Base-by-base conservation (phyloP, 352 stramenopile genomes). In the Saprolegnia parasitica region DNA sequence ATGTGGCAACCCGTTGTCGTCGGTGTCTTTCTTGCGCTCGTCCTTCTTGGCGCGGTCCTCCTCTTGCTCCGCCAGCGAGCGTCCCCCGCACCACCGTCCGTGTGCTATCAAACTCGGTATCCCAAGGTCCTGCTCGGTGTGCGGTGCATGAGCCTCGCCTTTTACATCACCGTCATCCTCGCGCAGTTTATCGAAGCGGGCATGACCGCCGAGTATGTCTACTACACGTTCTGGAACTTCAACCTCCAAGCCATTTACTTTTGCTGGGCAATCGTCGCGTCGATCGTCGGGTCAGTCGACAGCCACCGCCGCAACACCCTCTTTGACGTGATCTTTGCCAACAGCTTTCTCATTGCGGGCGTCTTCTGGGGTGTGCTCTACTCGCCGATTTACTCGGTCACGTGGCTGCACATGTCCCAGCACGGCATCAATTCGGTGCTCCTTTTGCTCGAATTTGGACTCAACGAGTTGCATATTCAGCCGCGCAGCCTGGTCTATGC, bases 141-240 rank as follows among this genome's bases (percentile, higher is more conserved):
- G 29, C 29, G 29, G 29, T 35, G 29, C 29, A 35, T 35, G 29
- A 5, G 47, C 47, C n/a, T 55, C 47, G 5, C 2, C n/a, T 55
- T 29, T 55, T 55, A 55, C 24, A 5, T 55, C 24, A 29, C 5
- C 47, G 24, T 55, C n/a, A 29, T 55, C n/a, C 2, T 55, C 47
- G 24, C n/a, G n/a, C 47, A 55, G 24, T 55, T 55, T 29, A 5
- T 55, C 24, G 47, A 55, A 55, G n/a, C 47, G 2, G 47, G 47
- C n/a, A 55, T 55, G 2, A 5, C 5, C 29, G 47, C 47, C n/a
- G 24, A 29, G 5, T 55, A 55, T 5, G 47, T 29, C n/a, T 55
- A 29, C 24, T 55, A 55, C 24, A 55, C 47, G n/a, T 29, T 55
- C n/a, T 55, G 47, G 47, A 55, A 55, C 47, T 55, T 55, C 24